These are phyloP conservation scores for Sclerotinia minor DNA, from an alignment of 2,329 filamentous ascomycete species.

Conservation along the genomic window DNA sequence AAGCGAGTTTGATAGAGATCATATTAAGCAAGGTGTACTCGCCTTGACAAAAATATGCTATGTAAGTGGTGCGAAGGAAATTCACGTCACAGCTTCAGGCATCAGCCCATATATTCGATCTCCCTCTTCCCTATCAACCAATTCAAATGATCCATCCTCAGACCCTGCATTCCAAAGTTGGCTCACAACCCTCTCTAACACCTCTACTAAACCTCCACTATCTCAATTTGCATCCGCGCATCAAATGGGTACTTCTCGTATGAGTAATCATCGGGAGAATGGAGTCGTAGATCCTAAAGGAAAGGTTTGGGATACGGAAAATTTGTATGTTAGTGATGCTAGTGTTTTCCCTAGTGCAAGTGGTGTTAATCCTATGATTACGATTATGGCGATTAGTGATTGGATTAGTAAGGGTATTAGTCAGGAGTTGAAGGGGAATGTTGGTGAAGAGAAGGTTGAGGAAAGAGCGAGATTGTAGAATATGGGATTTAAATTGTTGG, in stretches of 20 bases:
- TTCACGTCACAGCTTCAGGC: constrained; percentile 64
- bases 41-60: constrained; percentile 76
- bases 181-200: constrained; percentile 46
- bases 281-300: constrained; percentile 61
- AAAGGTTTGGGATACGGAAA: constrained; percentile 64
- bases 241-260: constrained; percentile 77
- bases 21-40: constrained; percentile 70
- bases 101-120: constrained; percentile 58
- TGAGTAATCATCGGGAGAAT: constrained; percentile 53
- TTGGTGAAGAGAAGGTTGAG: not conserved
- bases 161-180: constrained; percentile 63
- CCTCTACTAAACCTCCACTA: constrained; percentile 9
- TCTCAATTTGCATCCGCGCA: constrained; percentile 67
- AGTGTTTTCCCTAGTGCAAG: constrained; percentile 75
- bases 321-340: constrained; percentile 70
- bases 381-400: constrained; percentile 69
- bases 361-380: constrained; percentile 82
- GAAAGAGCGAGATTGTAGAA: constrained; percentile 27
- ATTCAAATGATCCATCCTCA: constrained; percentile 39
- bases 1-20: constrained; percentile 69
- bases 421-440: constrained; percentile 45
- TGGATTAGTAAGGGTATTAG: constrained; percentile 60
- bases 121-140: not conserved
- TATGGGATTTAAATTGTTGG: not conserved
- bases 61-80: constrained; percentile 76